Base-by-base conservation (phyloP, 2,329 filamentous ascomycete species). In the Colletotrichum limetticola region DNA sequence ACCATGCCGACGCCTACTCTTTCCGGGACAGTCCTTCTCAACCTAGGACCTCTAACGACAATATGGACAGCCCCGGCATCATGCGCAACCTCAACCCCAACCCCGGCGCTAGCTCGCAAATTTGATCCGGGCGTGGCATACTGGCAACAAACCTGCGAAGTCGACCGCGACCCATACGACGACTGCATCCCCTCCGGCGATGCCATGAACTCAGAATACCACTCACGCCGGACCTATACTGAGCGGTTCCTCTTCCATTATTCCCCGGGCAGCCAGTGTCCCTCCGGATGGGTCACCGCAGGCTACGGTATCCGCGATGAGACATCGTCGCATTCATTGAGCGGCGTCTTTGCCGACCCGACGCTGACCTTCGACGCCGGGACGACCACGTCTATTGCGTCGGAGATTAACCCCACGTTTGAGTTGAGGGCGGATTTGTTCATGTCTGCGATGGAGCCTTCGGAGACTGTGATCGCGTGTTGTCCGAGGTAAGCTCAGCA, bases 201-300 rank as follows among this genome's bases (percentile, higher is more conserved):
- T 16, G 14, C 16, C 14, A 16, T 42, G 37, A 42, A 19, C 37
- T 42, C 14, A 7, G 37, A 12, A 19, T 42, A 42, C 16, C 37
- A 12, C 16, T 8, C 37, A 35, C 16, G n/a, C 24, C 28, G 1
- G 14, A n/a, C 5, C 55, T 22, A 12, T 28, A 24, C 52, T 14
- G 14, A 42, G 37, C n/a, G 35, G 4, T n/a, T 42, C 14, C 3
- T 60, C 28, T 9, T 28, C 8, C 67, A 58, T 14, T 42, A 60
- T 37, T 72, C 59, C 8, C 65, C 65, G 14, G 65, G 52, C 3
- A 19, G 53, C 16, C 28, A 53, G 8, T 68, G 65, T 24, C 70
- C 59, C 11, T 30, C 46, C 14, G 37, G 32, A 2, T 72, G 70
- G 70, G 37, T 24, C 1, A 68, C 65, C 11, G 59, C 32, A 9